Conservation (phyloP, 2,329 filamentous ascomycete species). For the Trichoderma polysporum region DNA sequence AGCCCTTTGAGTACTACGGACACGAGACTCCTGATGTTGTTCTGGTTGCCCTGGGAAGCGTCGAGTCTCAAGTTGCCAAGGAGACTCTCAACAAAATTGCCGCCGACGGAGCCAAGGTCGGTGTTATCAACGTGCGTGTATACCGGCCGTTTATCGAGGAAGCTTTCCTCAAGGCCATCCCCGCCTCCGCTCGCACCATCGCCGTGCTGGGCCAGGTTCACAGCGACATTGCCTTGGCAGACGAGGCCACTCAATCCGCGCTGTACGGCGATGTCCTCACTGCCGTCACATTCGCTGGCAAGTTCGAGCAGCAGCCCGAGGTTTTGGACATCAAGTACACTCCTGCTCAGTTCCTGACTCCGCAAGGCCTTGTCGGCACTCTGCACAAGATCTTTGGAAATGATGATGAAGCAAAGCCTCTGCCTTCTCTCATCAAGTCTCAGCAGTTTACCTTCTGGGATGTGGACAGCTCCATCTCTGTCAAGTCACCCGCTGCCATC, state of each 20-base stretch:
- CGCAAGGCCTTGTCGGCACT: conserved; percentile 52
- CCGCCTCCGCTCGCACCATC: conserved; percentile 71
- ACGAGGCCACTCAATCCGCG: conserved; percentile 75
- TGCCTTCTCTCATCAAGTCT: conserved; percentile 53
- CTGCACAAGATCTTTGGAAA: conserved; percentile 53
- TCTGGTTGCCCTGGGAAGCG: conserved; percentile 87
- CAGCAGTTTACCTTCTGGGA: conserved; percentile 96
- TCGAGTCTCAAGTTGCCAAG: conserved; percentile 81
- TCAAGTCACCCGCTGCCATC: conserved; percentile 61
- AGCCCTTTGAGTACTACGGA: conserved; percentile 90
- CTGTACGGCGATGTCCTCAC: conserved; percentile 92
- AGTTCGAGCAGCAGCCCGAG: conserved; percentile 60
- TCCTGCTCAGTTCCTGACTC: conserved; percentile 59
- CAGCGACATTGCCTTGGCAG: conserved; percentile 69
- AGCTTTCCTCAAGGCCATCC: conserved; percentile 80
- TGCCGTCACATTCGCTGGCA: conserved; percentile 74
- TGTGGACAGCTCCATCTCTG: conserved; percentile 69
- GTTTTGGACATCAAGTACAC: conserved; percentile 90
- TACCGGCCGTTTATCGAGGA: conserved; percentile 96
- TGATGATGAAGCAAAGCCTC: conserved; percentile 50
- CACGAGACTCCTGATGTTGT: conserved; percentile 78
- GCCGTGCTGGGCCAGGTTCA: conserved; percentile 87
- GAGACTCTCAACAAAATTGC: conserved; percentile 76
- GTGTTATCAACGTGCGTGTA: conserved; percentile 85
- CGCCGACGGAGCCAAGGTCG: conserved; percentile 72